Evolutionary conservation across 1,284 basidiomycete species (phyloP), one percentile per base, ranked within the genome.

Genomic region (Vanrija humicola): DNA sequence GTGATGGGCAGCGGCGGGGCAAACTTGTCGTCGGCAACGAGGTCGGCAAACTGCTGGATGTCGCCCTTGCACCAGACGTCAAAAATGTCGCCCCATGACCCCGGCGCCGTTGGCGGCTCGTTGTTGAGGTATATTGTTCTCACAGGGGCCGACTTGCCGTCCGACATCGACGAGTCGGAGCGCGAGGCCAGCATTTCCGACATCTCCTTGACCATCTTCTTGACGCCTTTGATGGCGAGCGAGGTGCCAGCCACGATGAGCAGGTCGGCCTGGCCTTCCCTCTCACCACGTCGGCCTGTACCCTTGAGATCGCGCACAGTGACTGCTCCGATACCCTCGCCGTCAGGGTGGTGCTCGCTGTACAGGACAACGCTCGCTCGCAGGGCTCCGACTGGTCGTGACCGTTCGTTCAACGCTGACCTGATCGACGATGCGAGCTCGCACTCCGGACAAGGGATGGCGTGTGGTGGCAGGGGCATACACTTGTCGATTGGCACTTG

Each of bases 31-130:
- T 62, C 56, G 21, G 26, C 55, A 15, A 62, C 54, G 5, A 62
- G 49, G 8, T 76, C 74, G 3, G 88, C 87, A 73, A 93, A 90
- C 23, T 70, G 70, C 73, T 96, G 93, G 4, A 90, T 86, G 69
- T 97, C 90, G 3, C 92, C 91, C 65, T 90, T 85, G 46, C 93
- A 75, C 90, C 91, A 97, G 26, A 86, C 82, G 74, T 97, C 92
- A 66, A 97, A 96, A 3, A 93, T 86, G 21, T 86, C 89, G 62
- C 89, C 86, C 91, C 91, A 96, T 64, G 93, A 89, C 49, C 84
- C 81, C 7, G 85, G 85, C 10, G 89, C 89, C 14, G 86, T 83
- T 0, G 93, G 93, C 66, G 93, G 91, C 66, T 96, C 91, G 54
- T 90, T 79, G 75, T 96, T 96, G 58, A 96, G 80, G 72, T 91